Evolutionary conservation across 371 early-diverging fungal genomes (phyloP).

Genomic region (Mycotypha africana): DNA sequence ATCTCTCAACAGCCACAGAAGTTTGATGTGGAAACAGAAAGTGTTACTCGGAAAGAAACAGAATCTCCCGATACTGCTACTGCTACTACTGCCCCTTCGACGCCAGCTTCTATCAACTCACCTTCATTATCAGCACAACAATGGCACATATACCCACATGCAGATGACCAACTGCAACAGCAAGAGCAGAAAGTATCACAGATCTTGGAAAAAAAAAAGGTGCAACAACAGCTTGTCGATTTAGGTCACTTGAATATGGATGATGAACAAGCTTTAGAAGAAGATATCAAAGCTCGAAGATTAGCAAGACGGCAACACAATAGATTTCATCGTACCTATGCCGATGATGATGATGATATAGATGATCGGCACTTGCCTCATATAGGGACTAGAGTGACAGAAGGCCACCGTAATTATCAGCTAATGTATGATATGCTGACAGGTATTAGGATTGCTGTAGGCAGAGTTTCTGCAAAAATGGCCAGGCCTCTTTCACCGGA

Average conservation of each 20-base stretch:
- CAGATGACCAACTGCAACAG: too few relatives aligned
- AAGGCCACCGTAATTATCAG: conserved; percentile 69
- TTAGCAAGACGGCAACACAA: conserved; percentile 24
- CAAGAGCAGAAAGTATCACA: too few relatives aligned
- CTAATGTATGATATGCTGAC: conserved; percentile 97
- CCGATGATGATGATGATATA: conserved; percentile 40
- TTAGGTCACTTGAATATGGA: conserved; percentile 31
- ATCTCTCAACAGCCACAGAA: too few relatives aligned
- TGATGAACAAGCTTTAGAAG: conserved; percentile 30
- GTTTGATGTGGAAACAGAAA: too few relatives aligned
- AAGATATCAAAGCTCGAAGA: conserved; percentile 34
- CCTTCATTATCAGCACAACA: too few relatives aligned
- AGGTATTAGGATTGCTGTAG: conserved; percentile 83
- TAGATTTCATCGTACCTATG: neutral
- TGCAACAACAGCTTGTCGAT: too few relatives aligned
- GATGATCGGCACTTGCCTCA: conserved; percentile 42
- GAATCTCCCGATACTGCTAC: too few relatives aligned
- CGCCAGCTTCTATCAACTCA: too few relatives aligned
- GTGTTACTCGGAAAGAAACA: too few relatives aligned
- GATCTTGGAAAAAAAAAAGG: too few relatives aligned
- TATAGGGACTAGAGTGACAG: conserved; percentile 62
- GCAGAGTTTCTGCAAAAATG: conserved; percentile 82
- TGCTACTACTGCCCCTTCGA: too few relatives aligned
- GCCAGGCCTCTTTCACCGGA: conserved; percentile 56
- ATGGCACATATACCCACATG: too few relatives aligned